Evolutionary conservation across 768 basidiomycete species (phyloP).

Genomic region (Lactarius vividus): DNA sequence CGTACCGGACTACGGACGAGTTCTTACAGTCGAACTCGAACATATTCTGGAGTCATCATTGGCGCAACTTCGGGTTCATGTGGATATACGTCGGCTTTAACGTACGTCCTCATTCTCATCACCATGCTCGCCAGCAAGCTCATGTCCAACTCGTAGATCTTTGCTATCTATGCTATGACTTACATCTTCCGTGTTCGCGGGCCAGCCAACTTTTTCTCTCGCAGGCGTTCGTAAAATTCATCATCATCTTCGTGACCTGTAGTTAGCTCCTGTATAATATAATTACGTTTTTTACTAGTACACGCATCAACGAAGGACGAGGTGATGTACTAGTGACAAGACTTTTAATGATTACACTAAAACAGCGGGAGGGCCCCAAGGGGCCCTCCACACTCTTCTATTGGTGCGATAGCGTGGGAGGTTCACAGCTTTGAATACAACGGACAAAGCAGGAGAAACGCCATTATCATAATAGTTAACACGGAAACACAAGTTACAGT

Average conservation of each 20-base stretch:
- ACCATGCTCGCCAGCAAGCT: background rate
- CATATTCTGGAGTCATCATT: constrained; percentile 52
- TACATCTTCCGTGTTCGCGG: constrained; percentile 51
- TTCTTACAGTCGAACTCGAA: constrained; percentile 57
- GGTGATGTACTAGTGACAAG: too few relatives aligned
- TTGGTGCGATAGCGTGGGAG: too few relatives aligned
- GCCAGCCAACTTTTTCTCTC: constrained; percentile 27
- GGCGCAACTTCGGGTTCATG: constrained; percentile 49
- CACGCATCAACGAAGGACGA: background rate
- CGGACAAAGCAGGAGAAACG: too few relatives aligned
- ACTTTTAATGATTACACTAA: too few relatives aligned
- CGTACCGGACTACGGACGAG: constrained; percentile 54
- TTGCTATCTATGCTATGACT: constrained; percentile 48
- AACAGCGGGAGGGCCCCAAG: too few relatives aligned
- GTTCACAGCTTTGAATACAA: too few relatives aligned
- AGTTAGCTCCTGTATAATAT: too few relatives aligned
- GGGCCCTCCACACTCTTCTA: too few relatives aligned
- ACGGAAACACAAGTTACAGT: too few relatives aligned
- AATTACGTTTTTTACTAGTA: too few relatives aligned
- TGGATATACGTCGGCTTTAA: constrained; percentile 44
- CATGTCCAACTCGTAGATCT: constrained; percentile 37
- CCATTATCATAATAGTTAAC: too few relatives aligned
- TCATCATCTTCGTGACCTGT: too few relatives aligned
- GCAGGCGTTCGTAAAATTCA: background rate
- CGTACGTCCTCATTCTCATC: constrained; percentile 34